phyloP scores from a whole-genome alignment of 441 rosid genomes.

The Pelargonium australe region DNA sequence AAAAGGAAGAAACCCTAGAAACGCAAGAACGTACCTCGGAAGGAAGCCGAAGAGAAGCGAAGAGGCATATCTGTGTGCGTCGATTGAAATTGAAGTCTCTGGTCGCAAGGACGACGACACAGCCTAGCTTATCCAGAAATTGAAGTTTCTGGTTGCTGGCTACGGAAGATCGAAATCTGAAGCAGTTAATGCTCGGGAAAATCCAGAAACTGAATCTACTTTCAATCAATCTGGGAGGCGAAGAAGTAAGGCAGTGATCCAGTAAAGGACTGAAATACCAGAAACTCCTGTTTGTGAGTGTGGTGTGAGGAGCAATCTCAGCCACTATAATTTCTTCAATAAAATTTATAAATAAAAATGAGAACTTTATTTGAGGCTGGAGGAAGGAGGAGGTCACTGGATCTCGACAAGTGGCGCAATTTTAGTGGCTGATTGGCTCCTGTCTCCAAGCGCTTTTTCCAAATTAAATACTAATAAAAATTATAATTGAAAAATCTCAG shows the following conservation, averaged over 20 bases:
- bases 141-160: conserved; percentile 17
- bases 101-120: neutral
- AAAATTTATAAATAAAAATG: conserved; percentile 3
- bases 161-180: conserved; percentile 34
- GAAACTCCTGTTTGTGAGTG: conserved; percentile 30
- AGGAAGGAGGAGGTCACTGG: conserved; percentile 23
- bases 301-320: conserved; percentile 52
- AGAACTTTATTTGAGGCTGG: conserved; percentile 58
- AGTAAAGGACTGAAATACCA: conserved; percentile 37
- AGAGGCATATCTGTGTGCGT: conserved; percentile 25
- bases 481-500: neutral
- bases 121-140: neutral
- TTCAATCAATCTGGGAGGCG: neutral
- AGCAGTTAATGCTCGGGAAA: neutral
- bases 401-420: conserved; percentile 59
- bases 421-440: conserved; percentile 32
- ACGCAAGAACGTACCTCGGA: conserved; percentile 28
- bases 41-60: conserved; percentile 24
- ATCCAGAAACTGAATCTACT: neutral
- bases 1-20: conserved; percentile 20
- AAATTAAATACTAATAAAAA: neutral
- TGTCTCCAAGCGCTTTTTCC: conserved; percentile 46
- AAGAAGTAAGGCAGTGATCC: conserved; percentile 15
- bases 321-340: conserved; percentile 71
- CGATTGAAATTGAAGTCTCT: conserved; percentile 9